Percentiles rank a stretch among this genome's conserved stretches.
Evolutionary conservation across 2,329 filamentous ascomycete genomes (phyloP).

Genomic region (Cordyceps pruinosa): DNA sequence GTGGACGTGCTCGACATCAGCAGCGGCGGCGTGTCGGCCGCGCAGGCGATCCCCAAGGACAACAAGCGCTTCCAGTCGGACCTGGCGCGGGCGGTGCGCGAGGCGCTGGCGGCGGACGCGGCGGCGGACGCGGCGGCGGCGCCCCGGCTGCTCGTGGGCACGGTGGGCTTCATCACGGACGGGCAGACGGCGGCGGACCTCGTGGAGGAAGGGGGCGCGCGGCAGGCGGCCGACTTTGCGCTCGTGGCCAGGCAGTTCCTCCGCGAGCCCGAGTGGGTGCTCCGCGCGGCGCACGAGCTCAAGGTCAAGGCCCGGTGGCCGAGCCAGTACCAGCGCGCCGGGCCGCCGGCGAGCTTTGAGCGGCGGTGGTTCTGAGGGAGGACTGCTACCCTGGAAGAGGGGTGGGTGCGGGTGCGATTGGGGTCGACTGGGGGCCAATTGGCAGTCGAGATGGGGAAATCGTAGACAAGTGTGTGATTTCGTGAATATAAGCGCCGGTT

Average conservation of each 20-base stretch:
- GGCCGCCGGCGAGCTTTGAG: slow-evolving; percentile 16
- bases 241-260: slow-evolving; percentile 71
- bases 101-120: slow-evolving; percentile 48
- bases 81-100: slow-evolving; percentile 36
- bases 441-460: too few species aligned
- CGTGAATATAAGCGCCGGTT: too few species aligned
- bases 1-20: slow-evolving; percentile 81
- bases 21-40: slow-evolving; percentile 61
- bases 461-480: too few species aligned
- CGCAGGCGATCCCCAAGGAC: slow-evolving; percentile 49
- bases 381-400: neutral
- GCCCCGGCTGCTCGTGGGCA: slow-evolving; percentile 55
- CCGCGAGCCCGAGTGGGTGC: slow-evolving; percentile 73
- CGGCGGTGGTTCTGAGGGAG: neutral
- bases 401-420: too few species aligned
- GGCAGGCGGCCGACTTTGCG: slow-evolving; percentile 56
- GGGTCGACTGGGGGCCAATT: too few species aligned
- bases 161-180: slow-evolving; percentile 67
- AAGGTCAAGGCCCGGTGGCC: slow-evolving; percentile 65
- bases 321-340: slow-evolving; percentile 51
- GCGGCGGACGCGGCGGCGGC: too few species aligned
- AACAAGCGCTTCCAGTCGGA: slow-evolving; percentile 67
- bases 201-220: slow-evolving; percentile 42
- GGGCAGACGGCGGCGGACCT: slow-evolving; percentile 58
- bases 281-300: slow-evolving; percentile 65